phyloP scores from a whole-genome alignment of 1,139 yeast species.

The Suhomyces bolitotheri region DNA sequence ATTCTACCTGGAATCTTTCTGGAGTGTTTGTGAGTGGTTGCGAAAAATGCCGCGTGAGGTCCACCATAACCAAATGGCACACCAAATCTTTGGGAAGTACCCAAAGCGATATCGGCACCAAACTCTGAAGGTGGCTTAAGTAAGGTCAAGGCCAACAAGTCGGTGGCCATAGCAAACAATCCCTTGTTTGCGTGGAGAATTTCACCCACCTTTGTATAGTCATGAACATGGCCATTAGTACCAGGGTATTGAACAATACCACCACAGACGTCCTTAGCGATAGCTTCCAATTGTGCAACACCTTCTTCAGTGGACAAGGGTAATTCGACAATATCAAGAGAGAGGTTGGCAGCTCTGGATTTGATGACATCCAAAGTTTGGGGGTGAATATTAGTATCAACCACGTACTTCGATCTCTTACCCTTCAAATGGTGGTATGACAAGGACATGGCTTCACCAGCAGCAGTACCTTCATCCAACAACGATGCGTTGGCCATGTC shows the following conservation, averaged over 20 bases:
- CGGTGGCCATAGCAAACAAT: conserved; percentile 82
- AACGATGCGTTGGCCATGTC: conserved; percentile 92
- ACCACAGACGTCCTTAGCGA: conserved; percentile 61
- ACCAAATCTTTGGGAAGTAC: conserved; percentile 93
- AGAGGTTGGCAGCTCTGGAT: conserved; percentile 77
- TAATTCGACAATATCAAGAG: conserved; percentile 60
- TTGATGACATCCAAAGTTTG: conserved; percentile 80
- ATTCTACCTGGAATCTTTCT: conserved; percentile 96
- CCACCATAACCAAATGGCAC: conserved; percentile 98
- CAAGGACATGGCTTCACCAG: conserved; percentile 95
- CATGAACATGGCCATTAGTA: conserved; percentile 73
- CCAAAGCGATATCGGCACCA: conserved; percentile 92
- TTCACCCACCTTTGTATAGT: conserved; percentile 58
- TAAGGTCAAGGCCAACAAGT: conserved; percentile 81
- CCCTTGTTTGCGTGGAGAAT: conserved; percentile 72
- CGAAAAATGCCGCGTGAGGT: conserved; percentile 97
- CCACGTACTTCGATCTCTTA: conserved; percentile 67
- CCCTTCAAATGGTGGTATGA: conserved; percentile 68
- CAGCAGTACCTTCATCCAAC: conserved; percentile 96
- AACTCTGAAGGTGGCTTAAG: conserved; percentile 80
- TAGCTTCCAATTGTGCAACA: conserved; percentile 36
- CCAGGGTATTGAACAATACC: conserved; percentile 89
- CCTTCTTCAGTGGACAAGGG: conserved; percentile 58
- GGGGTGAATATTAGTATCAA: conserved; percentile 76
- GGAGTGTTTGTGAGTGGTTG: conserved; percentile 74